Evolutionary conservation across 2,329 filamentous ascomycete species (phyloP), one percentile per base, ranked within the genome.

Genomic region (Diplodia sapinea): DNA sequence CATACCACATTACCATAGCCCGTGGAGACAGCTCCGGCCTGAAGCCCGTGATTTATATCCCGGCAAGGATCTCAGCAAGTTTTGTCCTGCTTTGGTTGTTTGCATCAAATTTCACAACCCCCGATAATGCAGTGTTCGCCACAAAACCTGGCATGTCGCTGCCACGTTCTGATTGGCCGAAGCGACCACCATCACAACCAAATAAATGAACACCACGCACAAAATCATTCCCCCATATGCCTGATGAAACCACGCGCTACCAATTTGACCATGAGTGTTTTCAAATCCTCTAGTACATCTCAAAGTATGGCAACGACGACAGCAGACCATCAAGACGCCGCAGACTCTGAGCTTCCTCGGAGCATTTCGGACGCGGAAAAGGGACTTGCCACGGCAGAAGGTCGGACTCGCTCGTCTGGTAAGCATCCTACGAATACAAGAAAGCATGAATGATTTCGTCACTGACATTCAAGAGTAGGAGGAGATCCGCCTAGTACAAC

Each of bases 171-270:
- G 40, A 61, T 61, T 61, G 56, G 56, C 40, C 40, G 8, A 33
- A n/a, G 38, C 11, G 26, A 20, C 49, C 26, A 8, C 26, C 15
- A 33, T 12, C 23, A 31, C 26, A 20, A 23, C 20, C 29, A 49
- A 43, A 49, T 61, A 61, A 61, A 31, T 26, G 40, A 61, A 47
- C 56, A 61, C 40, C 56, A 61, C 15, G 40, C 40, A 5, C 7
- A 61, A 6, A 26, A 31, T 13, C 56, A 15, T 15, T 29, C 13
- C 12, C 5, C 29, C 33, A 17, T 13, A 33, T 33, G 43, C 15
- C n/a, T 17, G 20, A 26, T 26, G 15, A 15, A 26, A 12, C 17
- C 8, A 26, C n/a, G 7, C 36, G n/a, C 55, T 17, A 36, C 11
- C 29, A 23, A 6, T 13, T 20, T 52, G 17, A 17, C 2, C 23